Evolutionary conservation across 306 rosid species (phyloP).

Genomic region (Quercus berberidifolia): DNA sequence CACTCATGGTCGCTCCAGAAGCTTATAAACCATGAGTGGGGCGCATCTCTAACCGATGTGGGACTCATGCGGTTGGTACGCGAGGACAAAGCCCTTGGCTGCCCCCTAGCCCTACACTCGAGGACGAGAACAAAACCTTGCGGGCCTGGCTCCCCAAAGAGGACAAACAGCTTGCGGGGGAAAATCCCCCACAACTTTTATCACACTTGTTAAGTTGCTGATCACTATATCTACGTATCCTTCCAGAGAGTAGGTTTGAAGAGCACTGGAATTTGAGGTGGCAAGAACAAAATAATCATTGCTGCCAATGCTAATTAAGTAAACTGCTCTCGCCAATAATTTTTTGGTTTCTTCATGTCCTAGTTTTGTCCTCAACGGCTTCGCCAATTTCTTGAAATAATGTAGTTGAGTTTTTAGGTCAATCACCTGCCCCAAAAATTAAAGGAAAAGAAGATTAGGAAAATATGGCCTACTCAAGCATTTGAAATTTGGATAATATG

Average conservation of each 20-base stretch:
- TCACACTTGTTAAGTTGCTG: slow-evolving; percentile 30
- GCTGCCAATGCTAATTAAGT: slow-evolving; percentile 34
- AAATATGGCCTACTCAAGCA: not conserved
- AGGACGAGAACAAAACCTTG: too few species aligned
- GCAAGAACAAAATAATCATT: slow-evolving; percentile 33
- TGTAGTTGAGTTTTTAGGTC: slow-evolving; percentile 40
- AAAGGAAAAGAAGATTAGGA: not conserved
- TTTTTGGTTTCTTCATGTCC: slow-evolving; percentile 32
- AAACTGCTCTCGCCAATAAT: slow-evolving; percentile 41
- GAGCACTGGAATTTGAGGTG: not conserved
- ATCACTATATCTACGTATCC: slow-evolving; percentile 33
- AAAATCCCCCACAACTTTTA: too few species aligned
- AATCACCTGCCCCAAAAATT: slow-evolving; percentile 22
- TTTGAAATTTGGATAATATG: not conserved
- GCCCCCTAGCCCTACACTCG: too few species aligned
- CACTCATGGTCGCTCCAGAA: too few species aligned
- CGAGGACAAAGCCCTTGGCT: too few species aligned
- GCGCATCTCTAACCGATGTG: too few species aligned
- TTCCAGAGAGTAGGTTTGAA: slow-evolving; percentile 18
- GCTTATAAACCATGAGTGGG: too few species aligned
- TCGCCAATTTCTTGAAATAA: slow-evolving; percentile 33
- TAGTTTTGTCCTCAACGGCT: slow-evolving; percentile 16
- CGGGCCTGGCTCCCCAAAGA: too few species aligned
- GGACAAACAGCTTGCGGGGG: too few species aligned
- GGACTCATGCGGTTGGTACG: too few species aligned